Conservation (phyloP, 225 moss, liverwort and hornwort genomes). For the Polytrichum commune region DNA sequence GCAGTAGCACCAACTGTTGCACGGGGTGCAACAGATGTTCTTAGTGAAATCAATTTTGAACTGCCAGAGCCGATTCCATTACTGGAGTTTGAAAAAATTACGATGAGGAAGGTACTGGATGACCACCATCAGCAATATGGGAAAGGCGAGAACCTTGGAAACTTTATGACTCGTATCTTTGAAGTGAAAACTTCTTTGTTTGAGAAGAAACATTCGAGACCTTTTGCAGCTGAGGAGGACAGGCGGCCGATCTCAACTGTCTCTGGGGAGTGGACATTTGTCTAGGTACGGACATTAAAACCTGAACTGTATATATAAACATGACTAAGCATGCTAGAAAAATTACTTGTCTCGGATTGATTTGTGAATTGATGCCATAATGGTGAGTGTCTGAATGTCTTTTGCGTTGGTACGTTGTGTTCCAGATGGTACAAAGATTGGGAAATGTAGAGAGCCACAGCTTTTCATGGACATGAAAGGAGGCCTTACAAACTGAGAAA, state of each 20-base stretch:
- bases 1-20: slow-evolving; percentile 5
- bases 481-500: neutral
- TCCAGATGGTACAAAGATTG: slow-evolving; percentile 8
- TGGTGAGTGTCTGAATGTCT: neutral
- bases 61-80: slow-evolving; percentile 47
- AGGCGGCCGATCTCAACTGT: slow-evolving; percentile 45
- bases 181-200: slow-evolving; percentile 52
- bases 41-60: slow-evolving; percentile 18
- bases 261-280: slow-evolving; percentile 63
- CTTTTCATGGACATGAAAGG: slow-evolving; percentile 11
- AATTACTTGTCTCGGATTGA: too few relatives aligned
- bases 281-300: slow-evolving; percentile 15
- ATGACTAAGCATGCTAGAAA: neutral
- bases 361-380: too few relatives aligned
- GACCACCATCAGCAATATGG: slow-evolving; percentile 39
- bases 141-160: slow-evolving; percentile 46
- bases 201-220: slow-evolving; percentile 52
- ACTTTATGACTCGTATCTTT: slow-evolving; percentile 52
- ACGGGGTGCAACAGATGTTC: slow-evolving; percentile 9
- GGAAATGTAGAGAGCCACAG: slow-evolving; percentile 7
- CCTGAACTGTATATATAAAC: neutral
- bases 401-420: slow-evolving; percentile 5
- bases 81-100: slow-evolving; percentile 36
- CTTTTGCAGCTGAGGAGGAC: slow-evolving; percentile 27
- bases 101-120: slow-evolving; percentile 26